These are phyloP conservation scores for Coelastrella sp. DNA, from an alignment of 139 green algal species.

Conservation along the genomic window DNA sequence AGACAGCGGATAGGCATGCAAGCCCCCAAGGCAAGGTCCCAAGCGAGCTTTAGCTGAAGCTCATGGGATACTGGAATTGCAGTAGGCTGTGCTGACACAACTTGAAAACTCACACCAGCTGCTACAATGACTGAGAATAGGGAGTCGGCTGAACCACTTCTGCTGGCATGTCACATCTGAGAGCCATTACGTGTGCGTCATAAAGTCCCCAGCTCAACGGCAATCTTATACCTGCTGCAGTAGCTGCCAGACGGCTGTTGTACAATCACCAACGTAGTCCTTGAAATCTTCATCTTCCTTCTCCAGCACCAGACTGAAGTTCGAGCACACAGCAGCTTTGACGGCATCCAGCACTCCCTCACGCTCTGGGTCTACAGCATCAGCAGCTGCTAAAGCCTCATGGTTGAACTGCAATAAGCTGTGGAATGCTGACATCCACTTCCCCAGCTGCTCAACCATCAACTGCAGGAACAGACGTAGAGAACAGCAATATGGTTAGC, in stretches of 20 bases:
- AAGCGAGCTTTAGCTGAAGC: too few species aligned
- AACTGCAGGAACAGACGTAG: slow-evolving; percentile 63
- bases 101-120: too few species aligned
- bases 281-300: slow-evolving; percentile 98
- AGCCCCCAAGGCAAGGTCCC: too few species aligned
- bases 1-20: too few species aligned
- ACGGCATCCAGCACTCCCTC: slow-evolving; percentile 80
- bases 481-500: neutral
- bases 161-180: too few species aligned
- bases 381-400: slow-evolving; percentile 56
- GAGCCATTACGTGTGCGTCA: too few species aligned
- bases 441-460: slow-evolving; percentile 91
- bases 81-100: too few species aligned
- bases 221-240: slow-evolving; percentile 77
- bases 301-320: slow-evolving; percentile 90
- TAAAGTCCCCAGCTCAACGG: too few species aligned
- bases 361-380: slow-evolving; percentile 75
- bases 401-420: slow-evolving; percentile 79
- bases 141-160: too few species aligned
- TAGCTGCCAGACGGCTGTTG: slow-evolving; percentile 90
- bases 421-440: slow-evolving; percentile 94
- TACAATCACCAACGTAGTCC: slow-evolving; percentile 87
- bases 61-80: too few species aligned
- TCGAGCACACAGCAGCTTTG: slow-evolving; percentile 74
- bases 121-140: too few species aligned